Conservation (phyloP, 352 stramenopile species). For the Plasmopara muralis region DNA sequence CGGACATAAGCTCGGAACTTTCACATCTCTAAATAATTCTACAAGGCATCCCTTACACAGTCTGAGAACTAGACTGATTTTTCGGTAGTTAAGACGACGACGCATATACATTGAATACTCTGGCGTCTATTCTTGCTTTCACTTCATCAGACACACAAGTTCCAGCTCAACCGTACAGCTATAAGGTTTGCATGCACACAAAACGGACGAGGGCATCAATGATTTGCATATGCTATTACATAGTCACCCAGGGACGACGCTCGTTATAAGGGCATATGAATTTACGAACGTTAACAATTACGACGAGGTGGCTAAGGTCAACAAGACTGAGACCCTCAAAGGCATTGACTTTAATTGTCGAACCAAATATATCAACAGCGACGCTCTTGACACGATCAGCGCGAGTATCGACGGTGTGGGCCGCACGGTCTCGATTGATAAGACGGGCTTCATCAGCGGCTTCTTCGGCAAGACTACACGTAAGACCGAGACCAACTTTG, state of each 20-base stretch:
- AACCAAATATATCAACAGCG: slow-evolving; percentile 83
- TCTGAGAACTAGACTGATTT: too few species aligned
- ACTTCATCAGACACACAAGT: too few species aligned
- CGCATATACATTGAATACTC: too few species aligned
- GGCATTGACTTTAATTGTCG: slow-evolving; percentile 56
- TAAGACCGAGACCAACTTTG: slow-evolving; percentile 50
- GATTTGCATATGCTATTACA: slow-evolving; percentile 91
- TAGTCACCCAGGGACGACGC: slow-evolving; percentile 88
- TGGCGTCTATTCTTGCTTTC: too few species aligned
- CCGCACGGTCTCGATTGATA: slow-evolving; percentile 54
- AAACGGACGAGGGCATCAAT: slow-evolving; percentile 73
- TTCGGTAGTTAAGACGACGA: too few species aligned
- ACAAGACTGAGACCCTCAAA: slow-evolving; percentile 49
- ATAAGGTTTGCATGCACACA: slow-evolving; percentile 70
- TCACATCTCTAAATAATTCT: too few species aligned
- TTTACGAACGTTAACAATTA: slow-evolving; percentile 76
- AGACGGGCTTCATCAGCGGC: slow-evolving; percentile 39
- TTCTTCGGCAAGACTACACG: slow-evolving; percentile 13
- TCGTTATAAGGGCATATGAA: slow-evolving; percentile 37
- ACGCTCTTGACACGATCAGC: slow-evolving; percentile 43
- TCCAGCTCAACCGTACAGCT: slow-evolving; percentile 45
- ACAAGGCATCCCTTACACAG: too few species aligned
- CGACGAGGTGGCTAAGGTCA: slow-evolving; percentile 78
- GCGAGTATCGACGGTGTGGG: slow-evolving; percentile 43
- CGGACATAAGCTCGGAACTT: too few species aligned